Evolutionary conservation across 305 asterid genomes (phyloP).

Genomic region (Caryopteris hybrid): DNA sequence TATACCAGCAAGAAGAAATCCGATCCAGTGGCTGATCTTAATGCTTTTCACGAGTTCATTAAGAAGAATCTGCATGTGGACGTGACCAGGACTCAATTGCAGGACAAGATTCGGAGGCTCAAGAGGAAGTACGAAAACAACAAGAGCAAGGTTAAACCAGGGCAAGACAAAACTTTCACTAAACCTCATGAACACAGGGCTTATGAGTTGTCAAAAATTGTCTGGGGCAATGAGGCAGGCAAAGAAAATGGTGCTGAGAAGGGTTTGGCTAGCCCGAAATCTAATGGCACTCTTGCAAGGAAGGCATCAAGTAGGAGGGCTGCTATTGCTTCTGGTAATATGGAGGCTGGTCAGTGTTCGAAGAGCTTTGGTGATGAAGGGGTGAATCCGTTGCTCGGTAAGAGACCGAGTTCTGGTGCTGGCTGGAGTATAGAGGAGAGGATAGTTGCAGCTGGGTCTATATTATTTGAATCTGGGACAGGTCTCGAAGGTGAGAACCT

Average conservation of each 20-base stretch:
- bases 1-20: conserved; percentile 28
- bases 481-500: conserved; percentile 29
- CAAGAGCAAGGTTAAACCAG: conserved; percentile 33
- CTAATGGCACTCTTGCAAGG: conserved; percentile 20
- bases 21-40: conserved; percentile 36
- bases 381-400: neutral
- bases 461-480: conserved; percentile 21
- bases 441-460: conserved; percentile 28
- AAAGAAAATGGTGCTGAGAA: conserved; percentile 20
- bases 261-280: conserved; percentile 23
- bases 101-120: conserved; percentile 52
- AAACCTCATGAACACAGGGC: conserved; percentile 48
- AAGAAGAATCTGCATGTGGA: conserved; percentile 39
- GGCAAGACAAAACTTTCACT: conserved; percentile 29
- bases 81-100: conserved; percentile 43
- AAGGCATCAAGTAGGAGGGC: conserved; percentile 20
- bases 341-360: too few relatives aligned
- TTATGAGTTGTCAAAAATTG: conserved; percentile 38
- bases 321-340: conserved; percentile 12
- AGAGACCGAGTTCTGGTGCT: neutral
- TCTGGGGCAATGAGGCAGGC: conserved; percentile 46
- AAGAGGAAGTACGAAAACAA: conserved; percentile 42
- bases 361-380: conserved; percentile 8
- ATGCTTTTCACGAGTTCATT: conserved; percentile 45
- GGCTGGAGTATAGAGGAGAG: conserved; percentile 24